Conservation (phyloP, 768 basidiomycete genomes). For the Rhodosporidiobolus sp. region DNA sequence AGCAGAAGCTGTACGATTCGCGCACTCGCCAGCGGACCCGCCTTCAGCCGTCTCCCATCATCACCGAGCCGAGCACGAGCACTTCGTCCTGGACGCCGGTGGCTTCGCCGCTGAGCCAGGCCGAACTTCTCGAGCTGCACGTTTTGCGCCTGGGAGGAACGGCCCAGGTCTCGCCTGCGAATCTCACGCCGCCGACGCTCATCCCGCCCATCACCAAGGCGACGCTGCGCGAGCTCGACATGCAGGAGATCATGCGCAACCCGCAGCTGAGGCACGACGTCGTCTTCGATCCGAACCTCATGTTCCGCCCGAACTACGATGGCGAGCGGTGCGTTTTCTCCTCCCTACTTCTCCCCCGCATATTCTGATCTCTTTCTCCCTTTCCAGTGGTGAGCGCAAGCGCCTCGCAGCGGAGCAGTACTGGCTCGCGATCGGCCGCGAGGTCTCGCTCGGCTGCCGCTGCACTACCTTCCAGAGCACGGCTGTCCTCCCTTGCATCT, state of each 20-base stretch:
- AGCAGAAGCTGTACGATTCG: constrained; percentile 9
- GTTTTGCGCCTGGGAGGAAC: neutral
- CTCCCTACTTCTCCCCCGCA: neutral
- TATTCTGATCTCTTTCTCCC: constrained; percentile 51
- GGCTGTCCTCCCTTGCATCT: constrained; percentile 37
- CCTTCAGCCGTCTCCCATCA: neutral
- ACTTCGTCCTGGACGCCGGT: neutral
- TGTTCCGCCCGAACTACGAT: constrained; percentile 48
- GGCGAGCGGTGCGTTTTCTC: constrained; percentile 34
- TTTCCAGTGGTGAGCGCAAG: constrained; percentile 69
- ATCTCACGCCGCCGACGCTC: constrained; percentile 51
- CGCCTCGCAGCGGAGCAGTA: constrained; percentile 71
- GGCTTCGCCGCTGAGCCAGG: neutral
- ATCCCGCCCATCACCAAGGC: constrained; percentile 76
- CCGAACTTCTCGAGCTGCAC: constrained; percentile 4
- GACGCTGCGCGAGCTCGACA: constrained; percentile 78
- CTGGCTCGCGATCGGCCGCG: constrained; percentile 75
- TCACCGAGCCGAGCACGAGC: neutral
- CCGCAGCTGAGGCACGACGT: constrained; percentile 68
- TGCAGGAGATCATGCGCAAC: constrained; percentile 79
- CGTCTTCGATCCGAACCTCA: constrained; percentile 45
- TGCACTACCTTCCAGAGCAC: constrained; percentile 63
- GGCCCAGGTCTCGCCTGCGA: too few species aligned
- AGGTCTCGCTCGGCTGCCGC: constrained; percentile 76
- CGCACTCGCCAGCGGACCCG: neutral